Evolutionary conservation across 805 yeast genomes (phyloP), one percentile per base, ranked within the genome.

Genomic region (Teunomyces lycoperdinae): DNA sequence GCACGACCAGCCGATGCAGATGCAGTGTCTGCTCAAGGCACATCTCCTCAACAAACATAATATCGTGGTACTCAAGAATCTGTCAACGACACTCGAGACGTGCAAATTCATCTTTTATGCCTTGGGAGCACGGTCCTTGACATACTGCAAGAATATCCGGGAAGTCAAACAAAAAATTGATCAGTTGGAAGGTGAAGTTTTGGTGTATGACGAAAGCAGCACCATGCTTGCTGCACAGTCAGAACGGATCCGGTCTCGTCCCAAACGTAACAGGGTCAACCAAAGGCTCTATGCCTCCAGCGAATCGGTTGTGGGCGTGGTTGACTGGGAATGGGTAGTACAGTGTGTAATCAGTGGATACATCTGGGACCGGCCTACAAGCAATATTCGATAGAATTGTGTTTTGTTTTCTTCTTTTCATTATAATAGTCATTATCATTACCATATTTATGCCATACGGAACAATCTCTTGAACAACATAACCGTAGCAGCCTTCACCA

Each of bases 291-390:
- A 38, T 26, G 41, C 41, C 27, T 38, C 41, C 10, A 38, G 29
- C 40, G 32, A 28, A 36, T 33, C 30, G 24, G 29, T 26, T 36
- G 64, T 38, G 58, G 66, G 54, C 34, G 52, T 77, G 3, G 66
- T 81, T 9, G 68, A 76, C 55, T 81, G 85, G 86, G 87, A 83
- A 57, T 83, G 87, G 87, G 70, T 81, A 1, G 85, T 81, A 1
- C 87, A 83, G 50, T 79, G 85, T 63, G 70, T 80, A 11, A 80
- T 83, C 24, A 64, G 71, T 49, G 62, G 63, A 17, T 52, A 59
- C 50, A 59, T 68, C 16, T 68, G 74, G 74, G 56, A 51, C 3
- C 58, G 62, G 4, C 50, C 54, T 3, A 48, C 50, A 14, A 32
- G 42, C 32, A 43, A 47, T n/a, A 35, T 34, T 51, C 11, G 44